Base-by-base conservation (phyloP, 108 stramenopile species). In the Chaetoceros muelleri region DNA sequence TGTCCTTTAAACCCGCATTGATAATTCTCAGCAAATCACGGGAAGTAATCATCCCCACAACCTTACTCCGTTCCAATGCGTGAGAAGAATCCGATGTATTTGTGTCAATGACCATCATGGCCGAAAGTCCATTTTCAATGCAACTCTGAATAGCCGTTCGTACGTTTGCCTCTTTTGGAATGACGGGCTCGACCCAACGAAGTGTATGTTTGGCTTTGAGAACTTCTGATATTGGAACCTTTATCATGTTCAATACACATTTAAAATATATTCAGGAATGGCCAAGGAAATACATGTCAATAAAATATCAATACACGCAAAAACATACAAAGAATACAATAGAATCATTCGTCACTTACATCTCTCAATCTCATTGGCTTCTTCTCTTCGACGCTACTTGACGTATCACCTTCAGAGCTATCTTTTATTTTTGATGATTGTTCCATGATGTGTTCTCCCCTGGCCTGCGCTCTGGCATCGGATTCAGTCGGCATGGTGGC, bases 181-280 rank as follows among this genome's bases (percentile, higher is more conserved):
- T 84, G 3, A 83, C 75, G 8, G 82, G 82, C 53, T 87, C 75
- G 3, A 87, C 78, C 90, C 90, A 92, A 8, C 86, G 80, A 46
- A 78, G 48, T 7, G 75, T 64, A 66, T 92, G 86, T 54, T 92
- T 92, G 24, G 80, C 63, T 59, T 84, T 69, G 1, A 92, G 60
- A 1, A 92, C 80, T 53, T 90, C 87, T 20, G 71, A 69, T 60
- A 90, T 85, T 10, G 45, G 54, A n/a, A 75, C 71, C 65, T 78
- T 8, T 40, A 13, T 5, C 34, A 40, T 40, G 34, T n/a, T n/a
- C n/a, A n/a, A n/a, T n/a, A n/a, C n/a, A n/a, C n/a, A n/a, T n/a
- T 20, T 22, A 24, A 22, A 51, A 17, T 17, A 44, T 16, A 44
- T 10, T 17, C 10, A 44, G 44, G 10, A 10, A 44, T 16, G 44